Evolutionary conservation across 2,329 filamentous ascomycete species (phyloP).

Genomic region (Aspergillus eucalypticola): DNA sequence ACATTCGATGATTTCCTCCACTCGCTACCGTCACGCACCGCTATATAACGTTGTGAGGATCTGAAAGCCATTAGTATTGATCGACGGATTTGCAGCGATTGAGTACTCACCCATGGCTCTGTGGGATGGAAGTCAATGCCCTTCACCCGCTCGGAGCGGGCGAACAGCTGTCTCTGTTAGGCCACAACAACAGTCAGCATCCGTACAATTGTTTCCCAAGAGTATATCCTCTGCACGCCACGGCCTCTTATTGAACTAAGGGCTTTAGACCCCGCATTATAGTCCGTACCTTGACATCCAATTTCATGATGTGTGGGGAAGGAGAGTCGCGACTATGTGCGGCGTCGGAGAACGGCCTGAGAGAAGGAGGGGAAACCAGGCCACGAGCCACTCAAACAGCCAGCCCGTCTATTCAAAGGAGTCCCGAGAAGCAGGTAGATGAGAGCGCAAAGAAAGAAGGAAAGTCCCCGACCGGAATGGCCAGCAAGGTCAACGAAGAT

Average conservation of each 20-base stretch:
- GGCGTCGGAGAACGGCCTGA: constrained; percentile 34
- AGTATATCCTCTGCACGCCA: constrained; percentile 2
- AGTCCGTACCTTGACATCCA: constrained; percentile 59
- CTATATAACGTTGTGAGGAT: constrained; percentile 93
- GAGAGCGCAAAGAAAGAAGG: constrained; percentile 8
- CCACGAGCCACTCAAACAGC: constrained; percentile 38
- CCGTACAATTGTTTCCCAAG: constrained; percentile 9
- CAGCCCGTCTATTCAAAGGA: constrained; percentile 21
- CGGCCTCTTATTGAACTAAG: background rate
- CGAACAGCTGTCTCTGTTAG: constrained; percentile 73
- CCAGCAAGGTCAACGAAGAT: constrained; percentile 15
- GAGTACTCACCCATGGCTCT: constrained; percentile 78
- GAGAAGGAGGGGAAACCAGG: constrained; percentile 31
- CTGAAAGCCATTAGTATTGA: constrained; percentile 39
- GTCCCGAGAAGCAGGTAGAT: constrained; percentile 13
- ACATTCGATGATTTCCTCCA: constrained; percentile 9
- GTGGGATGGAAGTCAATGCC: constrained; percentile 95
- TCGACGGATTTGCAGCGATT: constrained; percentile 5
- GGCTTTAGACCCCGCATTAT: constrained; percentile 2
- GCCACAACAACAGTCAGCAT: constrained; percentile 42
- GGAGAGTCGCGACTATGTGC: constrained; percentile 35
- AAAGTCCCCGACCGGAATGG: constrained; percentile 24
- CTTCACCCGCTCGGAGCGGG: constrained; percentile 93
- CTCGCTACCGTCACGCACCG: constrained; percentile 57
- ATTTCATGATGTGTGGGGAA: constrained; percentile 53